These are phyloP conservation scores for Rhododendron ferrugineum DNA, from an alignment of 148 eudicot genomes.

Conservation along the genomic window DNA sequence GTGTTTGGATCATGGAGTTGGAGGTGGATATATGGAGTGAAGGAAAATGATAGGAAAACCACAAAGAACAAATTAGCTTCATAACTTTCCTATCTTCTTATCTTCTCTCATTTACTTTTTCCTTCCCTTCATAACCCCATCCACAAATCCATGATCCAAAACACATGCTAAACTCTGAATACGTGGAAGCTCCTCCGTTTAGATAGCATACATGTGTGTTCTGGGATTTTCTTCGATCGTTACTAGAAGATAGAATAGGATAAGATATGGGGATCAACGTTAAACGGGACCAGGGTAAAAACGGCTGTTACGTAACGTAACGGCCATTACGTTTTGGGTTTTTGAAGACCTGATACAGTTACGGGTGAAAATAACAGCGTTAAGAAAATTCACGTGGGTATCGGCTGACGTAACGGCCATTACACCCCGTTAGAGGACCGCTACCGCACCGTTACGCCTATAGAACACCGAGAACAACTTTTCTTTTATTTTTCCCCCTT, in stretches of 20 bases:
- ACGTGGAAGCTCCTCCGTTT: not conserved
- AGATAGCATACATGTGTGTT: not conserved
- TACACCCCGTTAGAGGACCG: not conserved
- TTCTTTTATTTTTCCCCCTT: too few relatives aligned
- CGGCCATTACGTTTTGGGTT: too few relatives aligned
- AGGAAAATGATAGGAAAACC: not conserved
- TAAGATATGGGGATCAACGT: not conserved
- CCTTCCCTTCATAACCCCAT: not conserved
- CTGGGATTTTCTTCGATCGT: not conserved
- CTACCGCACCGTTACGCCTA: too few relatives aligned
- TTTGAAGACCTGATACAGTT: too few relatives aligned
- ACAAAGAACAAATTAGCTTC: not conserved
- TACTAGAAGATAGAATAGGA: not conserved
- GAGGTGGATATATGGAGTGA: not conserved
- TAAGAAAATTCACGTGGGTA: too few relatives aligned
- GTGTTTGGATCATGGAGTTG: slow-evolving; percentile 2
- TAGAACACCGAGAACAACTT: too few relatives aligned
- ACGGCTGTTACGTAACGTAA: too few relatives aligned
- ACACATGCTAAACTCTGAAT: not conserved
- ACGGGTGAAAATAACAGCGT: too few relatives aligned
- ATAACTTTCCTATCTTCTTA: not conserved
- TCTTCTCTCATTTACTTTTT: not conserved
- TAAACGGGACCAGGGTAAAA: not conserved
- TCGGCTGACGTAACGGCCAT: not conserved
- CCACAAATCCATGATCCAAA: not conserved